These are phyloP conservation scores for Microthyrium microscopicum DNA, from an alignment of 2,329 filamentous ascomycete genomes.

Conservation along the genomic window DNA sequence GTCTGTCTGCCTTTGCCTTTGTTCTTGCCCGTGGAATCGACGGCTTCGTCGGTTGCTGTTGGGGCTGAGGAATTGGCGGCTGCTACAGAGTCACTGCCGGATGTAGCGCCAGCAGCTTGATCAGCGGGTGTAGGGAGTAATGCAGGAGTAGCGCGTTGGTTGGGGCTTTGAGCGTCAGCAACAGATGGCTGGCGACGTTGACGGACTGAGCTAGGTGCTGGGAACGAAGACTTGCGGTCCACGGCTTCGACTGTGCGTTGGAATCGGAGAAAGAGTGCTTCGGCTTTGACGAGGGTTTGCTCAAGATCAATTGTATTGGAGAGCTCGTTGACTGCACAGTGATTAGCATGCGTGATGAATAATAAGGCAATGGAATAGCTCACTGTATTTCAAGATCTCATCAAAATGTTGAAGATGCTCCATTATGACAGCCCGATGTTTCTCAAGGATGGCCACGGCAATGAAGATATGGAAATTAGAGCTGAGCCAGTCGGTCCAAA, in stretches of 20 bases:
- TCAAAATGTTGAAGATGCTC: constrained; percentile 87
- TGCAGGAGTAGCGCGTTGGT: neutral
- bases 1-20: constrained; percentile 14
- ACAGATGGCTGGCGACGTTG: constrained; percentile 28
- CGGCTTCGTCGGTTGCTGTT: neutral
- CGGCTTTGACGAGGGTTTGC: constrained; percentile 71
- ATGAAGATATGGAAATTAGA: constrained; percentile 91
- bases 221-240: constrained; percentile 82
- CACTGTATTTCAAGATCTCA: constrained; percentile 91
- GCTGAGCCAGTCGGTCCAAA: constrained; percentile 87
- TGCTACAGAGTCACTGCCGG: constrained; percentile 1
- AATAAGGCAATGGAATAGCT: constrained; percentile 17
- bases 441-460: constrained; percentile 84
- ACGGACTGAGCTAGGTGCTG: constrained; percentile 32
- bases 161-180: neutral
- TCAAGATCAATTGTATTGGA: constrained; percentile 84
- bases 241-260: constrained; percentile 77
- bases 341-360: constrained; percentile 8
- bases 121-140: constrained; percentile 10
- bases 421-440: constrained; percentile 94
- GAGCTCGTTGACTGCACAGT: constrained; percentile 69
- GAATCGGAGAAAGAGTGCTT: constrained; percentile 76
- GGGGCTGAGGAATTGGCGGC: constrained; percentile 7
- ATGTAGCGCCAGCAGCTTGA: neutral
- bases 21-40: constrained; percentile 8